Conservation (phyloP, 1,284 basidiomycete genomes). For the Cyathus olla region DNA sequence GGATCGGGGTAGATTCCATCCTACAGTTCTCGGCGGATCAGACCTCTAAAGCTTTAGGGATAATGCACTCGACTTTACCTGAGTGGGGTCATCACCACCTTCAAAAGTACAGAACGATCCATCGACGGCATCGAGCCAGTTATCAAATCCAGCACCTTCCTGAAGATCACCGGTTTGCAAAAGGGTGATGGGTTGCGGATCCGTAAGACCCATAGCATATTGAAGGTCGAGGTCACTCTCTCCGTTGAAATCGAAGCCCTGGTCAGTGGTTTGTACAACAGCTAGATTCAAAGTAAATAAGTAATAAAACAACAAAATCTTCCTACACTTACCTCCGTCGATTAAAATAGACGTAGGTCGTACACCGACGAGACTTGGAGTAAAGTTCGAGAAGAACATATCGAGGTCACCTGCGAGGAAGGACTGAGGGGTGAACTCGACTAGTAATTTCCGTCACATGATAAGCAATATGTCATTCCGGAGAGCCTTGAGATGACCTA, state of each 20-base stretch:
- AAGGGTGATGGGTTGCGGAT: constrained; percentile 52
- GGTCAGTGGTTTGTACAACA: constrained; percentile 25
- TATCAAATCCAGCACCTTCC: constrained; percentile 58
- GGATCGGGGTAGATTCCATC: constrained; percentile 68
- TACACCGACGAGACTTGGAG: constrained; percentile 40
- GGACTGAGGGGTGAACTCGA: constrained; percentile 45
- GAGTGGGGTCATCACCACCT: constrained; percentile 65
- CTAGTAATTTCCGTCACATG: constrained; percentile 8
- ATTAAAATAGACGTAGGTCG: constrained; percentile 37
- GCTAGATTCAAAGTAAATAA: constrained; percentile 8
- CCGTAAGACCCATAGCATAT: constrained; percentile 50
- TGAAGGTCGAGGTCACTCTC: constrained; percentile 67
- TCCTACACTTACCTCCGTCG: constrained; percentile 33
- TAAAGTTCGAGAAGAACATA: constrained; percentile 46
- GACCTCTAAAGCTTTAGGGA: not conserved
- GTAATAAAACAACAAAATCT: not conserved
- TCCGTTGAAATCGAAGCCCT: constrained; percentile 56
- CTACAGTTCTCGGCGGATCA: constrained; percentile 18
- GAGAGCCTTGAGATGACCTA: constrained; percentile 19
- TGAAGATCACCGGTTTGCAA: constrained; percentile 61
- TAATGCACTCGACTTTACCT: constrained; percentile 27
- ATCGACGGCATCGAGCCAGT: constrained; percentile 59
- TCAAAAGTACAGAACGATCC: constrained; percentile 68
- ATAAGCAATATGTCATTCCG: not conserved
- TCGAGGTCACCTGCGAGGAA: constrained; percentile 42